Evolutionary conservation across 2,329 filamentous ascomycete genomes (phyloP), one percentile per base, ranked within the genome.

Genomic region (Trichophyton equinum): DNA sequence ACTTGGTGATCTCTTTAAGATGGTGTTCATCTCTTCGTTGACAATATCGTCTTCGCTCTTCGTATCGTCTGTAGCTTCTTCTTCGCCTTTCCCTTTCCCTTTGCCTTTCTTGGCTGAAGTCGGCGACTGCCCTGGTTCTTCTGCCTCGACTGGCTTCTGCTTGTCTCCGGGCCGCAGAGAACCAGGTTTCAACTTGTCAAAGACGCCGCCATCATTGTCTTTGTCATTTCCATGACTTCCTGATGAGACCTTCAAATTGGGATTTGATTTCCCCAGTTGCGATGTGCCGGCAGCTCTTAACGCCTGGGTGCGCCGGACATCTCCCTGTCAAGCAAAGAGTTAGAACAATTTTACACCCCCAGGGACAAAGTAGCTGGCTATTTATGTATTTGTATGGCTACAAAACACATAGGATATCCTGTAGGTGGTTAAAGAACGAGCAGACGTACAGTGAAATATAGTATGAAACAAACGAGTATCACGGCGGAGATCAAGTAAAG

Each of bases 1-100:
- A 95, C 90, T 86, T 15, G 92, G 91, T 2, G 89, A 85, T 70
- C 85, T 87, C 77, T 91, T 94, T 65, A 97, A 74, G 57, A 97
- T 95, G 6, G 74, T 73, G 68, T 90, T 87, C 64, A 97, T 75
- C 72, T 90, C 88, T 18, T 76, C 75, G 71, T 91, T 85, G 1
- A 87, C 83, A 9, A 9, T 51, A 42, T 72, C 69, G 25, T 62
- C 47, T 42, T 70, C 65, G n/a, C 69, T 67, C 42, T 69, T 62
- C 36, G 67, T 62, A 22, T 68, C 64, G 0, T 38, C 33, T 72
- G 66, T 22, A 30, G 27, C 27, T 30, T 30, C 27, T 72, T 71
- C 64, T 71, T 77, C 74, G 77, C 76, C 71, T 38, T 38, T 38
- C 2, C 33, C 33, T 13, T 38, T 13, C 2, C 8, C 33, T 38